Base-by-base conservation (phyloP, 805 yeast species). In the Saturnispora sekii region DNA sequence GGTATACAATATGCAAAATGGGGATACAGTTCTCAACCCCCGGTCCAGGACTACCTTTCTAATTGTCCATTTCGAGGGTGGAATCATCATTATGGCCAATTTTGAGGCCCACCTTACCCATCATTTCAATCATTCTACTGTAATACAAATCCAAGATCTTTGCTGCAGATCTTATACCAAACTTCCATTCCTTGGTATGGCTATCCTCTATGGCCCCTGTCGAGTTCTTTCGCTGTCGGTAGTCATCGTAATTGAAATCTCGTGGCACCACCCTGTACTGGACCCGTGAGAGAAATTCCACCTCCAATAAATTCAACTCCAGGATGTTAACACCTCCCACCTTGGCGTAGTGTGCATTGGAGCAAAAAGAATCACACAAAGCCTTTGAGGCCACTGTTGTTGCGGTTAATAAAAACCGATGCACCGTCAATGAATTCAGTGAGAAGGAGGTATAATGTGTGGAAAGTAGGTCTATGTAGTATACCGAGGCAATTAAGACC, bases 381-480 rank as follows among this genome's bases (percentile, higher is more conserved):
- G 95, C 90, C 60, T 90, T 90, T 51, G 90, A 81, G 0, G 93
- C 95, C 2, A 90, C 77, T 48, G 94, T 84, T 0, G 96, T 88
- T 1, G 96, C 93, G 0, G 96, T 89, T 35, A 90, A 69, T 43
- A 90, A 64, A 56, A 88, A 93, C 47, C 98, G 73, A 60, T 90
- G 98, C 4, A 90, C 96, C 0, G 98, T 90, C 60, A 93, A 74
- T 1, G 96, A 84, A 63, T 87, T 90, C 48, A 90, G 66, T 14
- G 89, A 83, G 66, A 90, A 90, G 35, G 76, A 74, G 4, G 87
- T 79, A 58, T 81, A 90, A 40, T 82, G 80, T 41, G 79, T 75
- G 11, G 95, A 77, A 43, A 93, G 66, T 26, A 93, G 68, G 60
- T 90, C 98, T 46, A 89, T 88, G 57, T 88, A 89, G 60, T 88